Evolutionary conservation across 176 grass and related monocot species (phyloP), one percentile per base, ranked within the genome.

Genomic region (Rhynchospora tenuis): DNA sequence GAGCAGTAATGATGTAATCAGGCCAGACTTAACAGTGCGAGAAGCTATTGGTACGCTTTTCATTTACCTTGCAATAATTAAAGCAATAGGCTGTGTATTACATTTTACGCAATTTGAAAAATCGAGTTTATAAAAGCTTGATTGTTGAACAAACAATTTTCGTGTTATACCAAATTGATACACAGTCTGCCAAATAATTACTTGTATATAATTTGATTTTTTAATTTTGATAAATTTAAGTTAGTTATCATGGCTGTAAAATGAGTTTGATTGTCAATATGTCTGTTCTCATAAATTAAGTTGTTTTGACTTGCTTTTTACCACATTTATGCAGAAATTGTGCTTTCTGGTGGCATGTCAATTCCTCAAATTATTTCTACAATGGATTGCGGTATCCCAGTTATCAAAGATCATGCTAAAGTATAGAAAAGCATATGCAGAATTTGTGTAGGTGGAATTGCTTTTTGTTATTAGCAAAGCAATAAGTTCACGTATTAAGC

Each of bases 301-400:
- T 38, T 38, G 33, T 38, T 16, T 50, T 74, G 9, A 74, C 45
- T 50, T 74, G 31, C 33, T 27, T 26, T 74, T 74, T 23, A 24
- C 46, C 7, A 38, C 22, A 7, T 15, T 73, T 70, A 7, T 86
- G 79, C 79, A 94, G 89, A 93, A 69, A 88, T 97, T 70, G 55
- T 97, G 52, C 81, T 97, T 56, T 97, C 94, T 1, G 94, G 94
- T 28, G 94, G 88, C 72, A 97, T 97, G 94, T 86, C 86, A 7
- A 82, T 91, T 54, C 88, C 88, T 0, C 88, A 85, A 63, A 85
- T 93, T 5, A 87, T 93, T 51, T 90, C 88, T 13, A 84, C 86
- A 0, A 58, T 90, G 82, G 88, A 93, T 13, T 84, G 86, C 10
- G 55, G 63, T 2, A 16, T 81, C 26, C 45, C 70, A 20, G 55